Evolutionary conservation across 1,139 yeast genomes (phyloP).

Genomic region (Saccharomyces hybrid): DNA sequence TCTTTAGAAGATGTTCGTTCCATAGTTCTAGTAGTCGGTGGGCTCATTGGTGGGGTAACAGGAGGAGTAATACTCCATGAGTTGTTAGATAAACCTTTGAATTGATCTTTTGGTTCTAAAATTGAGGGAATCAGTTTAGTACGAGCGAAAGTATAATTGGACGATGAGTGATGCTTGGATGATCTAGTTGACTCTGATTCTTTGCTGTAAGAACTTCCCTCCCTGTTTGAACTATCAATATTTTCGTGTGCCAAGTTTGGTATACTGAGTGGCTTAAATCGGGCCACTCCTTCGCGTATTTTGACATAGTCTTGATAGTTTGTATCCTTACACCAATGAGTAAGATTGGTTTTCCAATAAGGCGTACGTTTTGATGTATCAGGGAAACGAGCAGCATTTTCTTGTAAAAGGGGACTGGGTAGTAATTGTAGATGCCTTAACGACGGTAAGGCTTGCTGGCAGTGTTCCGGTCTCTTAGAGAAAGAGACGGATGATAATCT

Average conservation of each 20-base stretch:
- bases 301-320: conserved; percentile 26
- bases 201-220: not conserved
- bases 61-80: conserved; percentile 14
- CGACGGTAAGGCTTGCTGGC: conserved; percentile 22
- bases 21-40: conserved; percentile 6
- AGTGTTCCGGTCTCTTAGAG: not conserved
- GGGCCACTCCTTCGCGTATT: conserved; percentile 21
- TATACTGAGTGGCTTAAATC: conserved; percentile 8
- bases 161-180: not conserved
- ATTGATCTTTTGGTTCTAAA: conserved; percentile 22
- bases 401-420: conserved; percentile 27
- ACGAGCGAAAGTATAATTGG: not conserved
- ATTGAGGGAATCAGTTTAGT: conserved; percentile 20
- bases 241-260: conserved; percentile 1
- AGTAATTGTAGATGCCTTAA: conserved; percentile 27
- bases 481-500: not conserved
- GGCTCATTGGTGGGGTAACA: conserved; percentile 33
- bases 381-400: conserved; percentile 27
- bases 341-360: conserved; percentile 27
- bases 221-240: conserved; percentile 1
- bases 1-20: conserved; percentile 4
- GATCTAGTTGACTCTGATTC: not conserved
- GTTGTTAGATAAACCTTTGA: conserved; percentile 18
- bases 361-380: conserved; percentile 30
- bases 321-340: conserved; percentile 30